A percentile compares a stretch with the other conserved stretches of the same genome.
Evolutionary conservation across 1,139 yeast species (phyloP).

Genomic region (Candida glucosophila): DNA sequence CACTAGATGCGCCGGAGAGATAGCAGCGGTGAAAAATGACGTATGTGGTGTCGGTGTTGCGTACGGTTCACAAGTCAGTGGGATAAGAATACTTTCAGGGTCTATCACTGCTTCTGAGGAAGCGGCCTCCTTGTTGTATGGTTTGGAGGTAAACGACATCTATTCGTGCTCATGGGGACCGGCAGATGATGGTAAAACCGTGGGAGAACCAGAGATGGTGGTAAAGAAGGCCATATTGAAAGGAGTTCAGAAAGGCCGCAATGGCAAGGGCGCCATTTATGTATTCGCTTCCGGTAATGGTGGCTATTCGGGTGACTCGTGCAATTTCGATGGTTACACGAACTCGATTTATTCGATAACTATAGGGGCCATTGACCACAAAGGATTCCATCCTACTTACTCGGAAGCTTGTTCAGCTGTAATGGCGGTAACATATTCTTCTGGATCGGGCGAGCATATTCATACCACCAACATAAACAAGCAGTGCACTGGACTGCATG

Average conservation of each 20-base stretch:
- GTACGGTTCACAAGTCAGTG: constrained; percentile 76
- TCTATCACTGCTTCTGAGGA: constrained; percentile 78
- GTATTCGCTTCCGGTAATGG: constrained; percentile 98
- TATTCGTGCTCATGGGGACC: constrained; percentile 99
- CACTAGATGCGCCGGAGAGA: constrained; percentile 97
- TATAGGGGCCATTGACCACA: constrained; percentile 85
- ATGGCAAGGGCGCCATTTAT: constrained; percentile 75
- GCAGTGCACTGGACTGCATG: constrained; percentile 69
- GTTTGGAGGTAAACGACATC: constrained; percentile 75
- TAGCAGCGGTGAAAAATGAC: constrained; percentile 82
- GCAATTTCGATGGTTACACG: constrained; percentile 97
- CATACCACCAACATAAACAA: constrained; percentile 81
- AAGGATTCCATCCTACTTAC: constrained; percentile 78
- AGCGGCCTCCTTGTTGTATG: constrained; percentile 80
- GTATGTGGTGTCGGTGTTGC: constrained; percentile 96
- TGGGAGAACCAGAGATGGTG: constrained; percentile 74
- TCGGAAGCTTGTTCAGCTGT: constrained; percentile 95
- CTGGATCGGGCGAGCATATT: constrained; percentile 85
- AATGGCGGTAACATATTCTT: constrained; percentile 89
- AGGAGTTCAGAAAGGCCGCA: constrained; percentile 81
- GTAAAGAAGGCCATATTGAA: constrained; percentile 76
- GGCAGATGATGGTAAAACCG: constrained; percentile 79
- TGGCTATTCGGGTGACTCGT: constrained; percentile 71
- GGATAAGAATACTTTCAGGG: constrained; percentile 82
- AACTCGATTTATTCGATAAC: constrained; percentile 93